Conservation (phyloP, 768 basidiomycete species). For the Tylopilus felleus region DNA sequence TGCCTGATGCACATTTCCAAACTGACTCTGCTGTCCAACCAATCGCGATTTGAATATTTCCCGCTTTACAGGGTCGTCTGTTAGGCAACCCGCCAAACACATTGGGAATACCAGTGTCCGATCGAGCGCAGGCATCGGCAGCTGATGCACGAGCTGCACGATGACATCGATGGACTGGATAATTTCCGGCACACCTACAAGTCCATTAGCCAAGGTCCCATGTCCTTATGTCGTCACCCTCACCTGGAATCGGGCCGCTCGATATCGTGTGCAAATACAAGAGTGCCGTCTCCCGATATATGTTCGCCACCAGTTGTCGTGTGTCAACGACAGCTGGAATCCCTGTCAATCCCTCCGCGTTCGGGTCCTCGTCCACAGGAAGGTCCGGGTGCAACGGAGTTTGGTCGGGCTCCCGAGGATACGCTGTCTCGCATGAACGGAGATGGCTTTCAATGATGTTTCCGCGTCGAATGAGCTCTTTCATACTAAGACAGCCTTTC, state of each 20-base stretch:
- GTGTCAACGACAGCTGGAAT: constrained; percentile 39
- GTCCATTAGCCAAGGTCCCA: not conserved
- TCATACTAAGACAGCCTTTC: constrained; percentile 65
- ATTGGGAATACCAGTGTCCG: constrained; percentile 70
- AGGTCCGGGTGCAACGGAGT: constrained; percentile 42
- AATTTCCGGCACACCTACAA: constrained; percentile 70
- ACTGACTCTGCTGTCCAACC: constrained; percentile 49
- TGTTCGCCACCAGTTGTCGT: constrained; percentile 45
- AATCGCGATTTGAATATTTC: constrained; percentile 59
- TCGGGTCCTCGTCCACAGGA: constrained; percentile 13
- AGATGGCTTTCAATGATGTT: constrained; percentile 67
- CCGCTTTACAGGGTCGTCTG: constrained; percentile 56
- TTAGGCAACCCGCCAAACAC: constrained; percentile 70
- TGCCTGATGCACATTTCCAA: constrained; percentile 59
- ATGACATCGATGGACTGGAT: constrained; percentile 51
- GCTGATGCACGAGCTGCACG: constrained; percentile 48
- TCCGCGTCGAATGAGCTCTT: constrained; percentile 72
- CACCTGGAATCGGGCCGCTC: constrained; percentile 68
- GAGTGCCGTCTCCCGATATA: constrained; percentile 64
- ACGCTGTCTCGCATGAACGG: constrained; percentile 38
- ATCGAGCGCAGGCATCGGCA: constrained; percentile 60
- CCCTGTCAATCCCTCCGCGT: constrained; percentile 30
- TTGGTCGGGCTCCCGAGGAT: constrained; percentile 32
- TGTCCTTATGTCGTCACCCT: constrained; percentile 21
- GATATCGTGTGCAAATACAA: constrained; percentile 71